Evolutionary conservation across 78 protist species (phyloP).

Genomic region (Neovahlkampfia damariscottae): DNA sequence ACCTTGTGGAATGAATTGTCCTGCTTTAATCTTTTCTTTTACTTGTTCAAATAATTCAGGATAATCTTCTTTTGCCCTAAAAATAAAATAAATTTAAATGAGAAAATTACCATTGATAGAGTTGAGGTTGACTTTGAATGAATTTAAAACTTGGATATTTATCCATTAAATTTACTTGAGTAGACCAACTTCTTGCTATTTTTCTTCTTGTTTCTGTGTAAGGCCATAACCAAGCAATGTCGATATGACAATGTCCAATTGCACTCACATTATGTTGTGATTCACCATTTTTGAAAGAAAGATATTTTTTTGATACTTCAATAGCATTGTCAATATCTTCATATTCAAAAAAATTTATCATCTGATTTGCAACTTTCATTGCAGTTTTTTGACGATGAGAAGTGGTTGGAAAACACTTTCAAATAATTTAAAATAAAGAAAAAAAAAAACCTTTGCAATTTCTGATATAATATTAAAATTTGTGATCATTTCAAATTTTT

Average conservation of each 20-base stretch:
- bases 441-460: too few species aligned
- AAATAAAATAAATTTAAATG: neutral
- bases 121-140: constrained; percentile 47
- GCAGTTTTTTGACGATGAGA: too few species aligned
- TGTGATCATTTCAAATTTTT: too few species aligned
- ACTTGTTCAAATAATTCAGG: constrained; percentile 45
- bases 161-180: constrained; percentile 26
- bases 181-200: neutral
- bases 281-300: neutral
- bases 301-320: neutral
- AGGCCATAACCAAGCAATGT: constrained; percentile 64
- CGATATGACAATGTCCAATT: neutral
- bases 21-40: constrained; percentile 4
- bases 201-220: constrained; percentile 50
- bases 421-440: too few species aligned
- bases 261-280: neutral
- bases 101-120: neutral
- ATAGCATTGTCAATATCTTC: neutral
- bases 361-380: too few species aligned
- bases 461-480: too few species aligned
- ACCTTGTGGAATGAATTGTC: constrained; percentile 51
- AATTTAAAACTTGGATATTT: constrained; percentile 34
- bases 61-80: constrained; percentile 31
- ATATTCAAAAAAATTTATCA: too few species aligned
- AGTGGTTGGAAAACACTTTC: too few species aligned